A percentile compares a stretch with the other conserved stretches of the same genome.
phyloP scores from a whole-genome alignment of 495 filamentous ascomycete genomes.

The Aspergillus asperescens region DNA sequence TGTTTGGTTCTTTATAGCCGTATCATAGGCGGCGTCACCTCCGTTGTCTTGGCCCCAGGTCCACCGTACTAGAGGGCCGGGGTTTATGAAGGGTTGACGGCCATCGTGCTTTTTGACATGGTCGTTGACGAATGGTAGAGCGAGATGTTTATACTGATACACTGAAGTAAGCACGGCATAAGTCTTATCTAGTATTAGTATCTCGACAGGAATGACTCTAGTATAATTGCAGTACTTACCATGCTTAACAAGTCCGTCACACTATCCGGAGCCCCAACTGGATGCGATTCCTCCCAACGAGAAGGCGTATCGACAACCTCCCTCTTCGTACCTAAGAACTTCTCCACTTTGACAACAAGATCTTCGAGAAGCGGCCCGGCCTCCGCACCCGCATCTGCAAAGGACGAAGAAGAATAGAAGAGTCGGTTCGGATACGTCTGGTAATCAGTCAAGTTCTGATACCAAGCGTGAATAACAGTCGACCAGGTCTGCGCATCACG shows the following conservation, averaged over 20 bases:
- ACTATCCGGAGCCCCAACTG: conserved; percentile 26
- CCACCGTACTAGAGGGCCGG: conserved; percentile 52
- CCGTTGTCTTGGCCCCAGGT: conserved; percentile 46
- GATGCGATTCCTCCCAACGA: conserved; percentile 35
- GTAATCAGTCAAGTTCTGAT: conserved; percentile 34
- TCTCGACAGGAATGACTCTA: neutral
- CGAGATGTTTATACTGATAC: conserved; percentile 45
- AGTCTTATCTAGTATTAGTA: conserved; percentile 8
- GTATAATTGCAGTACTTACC: neutral
- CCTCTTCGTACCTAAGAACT: conserved; percentile 32
- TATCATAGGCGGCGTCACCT: conserved; percentile 28
- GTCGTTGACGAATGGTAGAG: conserved; percentile 48
- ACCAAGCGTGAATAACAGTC: conserved; percentile 40
- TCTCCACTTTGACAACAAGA: conserved; percentile 38
- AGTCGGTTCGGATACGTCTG: conserved; percentile 24
- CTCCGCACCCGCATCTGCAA: conserved; percentile 16
- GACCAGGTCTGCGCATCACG: conserved; percentile 46
- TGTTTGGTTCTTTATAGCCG: conserved; percentile 42
- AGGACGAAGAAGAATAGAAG: conserved; percentile 10
- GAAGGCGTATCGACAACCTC: conserved; percentile 31
- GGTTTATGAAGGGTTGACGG: conserved; percentile 50
- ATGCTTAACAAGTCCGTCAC: conserved; percentile 25
- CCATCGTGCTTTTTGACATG: conserved; percentile 45
- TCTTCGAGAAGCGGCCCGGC: conserved; percentile 28
- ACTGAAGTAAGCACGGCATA: conserved; percentile 49